Base-by-base conservation (phyloP, 2,329 filamentous ascomycete genomes). In the Aspergillus quadricinctus region DNA sequence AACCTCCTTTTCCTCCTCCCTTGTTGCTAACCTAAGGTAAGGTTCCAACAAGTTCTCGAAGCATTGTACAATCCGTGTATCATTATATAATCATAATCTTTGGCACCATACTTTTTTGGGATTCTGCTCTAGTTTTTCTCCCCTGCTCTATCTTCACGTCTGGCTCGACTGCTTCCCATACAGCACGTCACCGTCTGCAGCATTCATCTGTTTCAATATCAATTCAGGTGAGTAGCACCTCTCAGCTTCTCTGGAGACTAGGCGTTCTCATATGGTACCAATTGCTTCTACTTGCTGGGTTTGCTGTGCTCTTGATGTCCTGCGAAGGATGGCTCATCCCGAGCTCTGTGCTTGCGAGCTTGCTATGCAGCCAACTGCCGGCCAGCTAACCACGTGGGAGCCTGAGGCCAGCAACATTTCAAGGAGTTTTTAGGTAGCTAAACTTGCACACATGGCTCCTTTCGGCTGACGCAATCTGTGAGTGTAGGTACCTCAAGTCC, bases 391-490 rank as follows among this genome's bases (percentile, higher is more conserved):
- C 48, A 54, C 3, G 19, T 45, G 23, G 55, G 28, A 45, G 57
- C 57, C 57, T 60, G 35, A 57, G 57, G 57, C 57, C 54, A 43
- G 49, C 41, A 49, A 28, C 19, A 9, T n/a, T 19, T 14, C 37
- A 28, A 50, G 25, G 29, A 23, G 41, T 14, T 46, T n/a, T n/a
- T n/a, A n/a, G n/a, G n/a, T 46, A 46, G 21, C 43, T 46, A 52
- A 54, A 50, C 14, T 25, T 62, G 61, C 66, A 56, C 53, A 46
- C 23, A 49, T 62, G 62, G 63, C 56, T 52, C 52, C 37, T 53
- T 45, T 49, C 35, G 57, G 37, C 43, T 57, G 17, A 65, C 60
- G 60, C 25, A 69, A n/a, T n/a, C n/a, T n/a, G n/a, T n/a, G n/a
- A n/a, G n/a, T n/a, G n/a, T n/a, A 23, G 23, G 23, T 23, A 48